Evolutionary conservation across 768 basidiomycete genomes (phyloP).

Genomic region (Obba rivulosa): DNA sequence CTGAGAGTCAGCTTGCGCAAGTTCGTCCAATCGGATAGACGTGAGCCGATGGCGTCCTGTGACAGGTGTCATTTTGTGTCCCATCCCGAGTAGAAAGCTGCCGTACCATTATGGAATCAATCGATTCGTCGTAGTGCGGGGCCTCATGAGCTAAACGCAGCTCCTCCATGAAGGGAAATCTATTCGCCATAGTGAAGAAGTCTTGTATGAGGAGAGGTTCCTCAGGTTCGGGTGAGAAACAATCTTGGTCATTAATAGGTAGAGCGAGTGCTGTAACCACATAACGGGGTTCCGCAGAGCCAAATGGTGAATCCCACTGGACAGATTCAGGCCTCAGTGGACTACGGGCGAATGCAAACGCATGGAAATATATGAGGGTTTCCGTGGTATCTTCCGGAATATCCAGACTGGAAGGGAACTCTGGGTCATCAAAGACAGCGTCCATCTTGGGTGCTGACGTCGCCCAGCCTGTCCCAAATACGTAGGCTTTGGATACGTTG

Average conservation of each 20-base stretch:
- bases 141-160: neutral
- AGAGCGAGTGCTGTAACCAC: slow-evolving; percentile 3
- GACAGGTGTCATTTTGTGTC: neutral
- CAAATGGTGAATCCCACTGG: neutral
- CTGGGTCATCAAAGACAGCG: neutral
- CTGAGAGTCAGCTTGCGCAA: slow-evolving; percentile 1
- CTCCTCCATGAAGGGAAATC: neutral
- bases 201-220: neutral
- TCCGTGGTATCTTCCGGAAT: neutral
- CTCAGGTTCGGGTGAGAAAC: neutral
- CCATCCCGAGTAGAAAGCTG: too few species aligned
- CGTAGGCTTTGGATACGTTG: neutral
- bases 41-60: neutral
- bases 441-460: too few species aligned
- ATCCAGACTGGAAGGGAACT: neutral
- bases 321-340: slow-evolving; percentile 1
- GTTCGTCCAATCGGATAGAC: neutral
- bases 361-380: neutral
- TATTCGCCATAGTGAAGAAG: neutral
- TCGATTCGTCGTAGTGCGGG: neutral
- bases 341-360: slow-evolving; percentile 1
- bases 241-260: neutral
- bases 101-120: neutral
- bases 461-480: neutral
- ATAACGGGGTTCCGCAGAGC: slow-evolving; percentile 4